A percentile compares a stretch with the other conserved stretches of the same genome.
Evolutionary conservation across 2,329 filamentous ascomycete species (phyloP).

Genomic region (Pseudocercospora cruenta): DNA sequence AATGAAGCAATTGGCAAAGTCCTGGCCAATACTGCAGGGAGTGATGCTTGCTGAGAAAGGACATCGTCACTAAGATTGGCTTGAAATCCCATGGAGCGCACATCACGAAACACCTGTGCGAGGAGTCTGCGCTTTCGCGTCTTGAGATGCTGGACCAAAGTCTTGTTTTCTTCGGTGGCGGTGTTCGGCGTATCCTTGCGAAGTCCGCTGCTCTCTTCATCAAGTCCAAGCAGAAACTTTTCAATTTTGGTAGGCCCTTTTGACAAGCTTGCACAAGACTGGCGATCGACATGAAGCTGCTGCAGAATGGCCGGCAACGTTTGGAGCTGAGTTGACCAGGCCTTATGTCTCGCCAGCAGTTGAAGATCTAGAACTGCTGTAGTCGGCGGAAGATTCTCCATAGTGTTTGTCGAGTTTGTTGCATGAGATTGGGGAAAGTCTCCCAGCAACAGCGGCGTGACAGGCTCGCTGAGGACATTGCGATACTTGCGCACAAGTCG

Average conservation of each 20-base stretch:
- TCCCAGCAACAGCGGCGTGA: slow-evolving; percentile 59
- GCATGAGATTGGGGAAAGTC: slow-evolving; percentile 24
- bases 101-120: slow-evolving; percentile 79
- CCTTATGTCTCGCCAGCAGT: slow-evolving; percentile 12
- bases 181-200: slow-evolving; percentile 79
- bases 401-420: neutral
- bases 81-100: slow-evolving; percentile 87
- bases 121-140: slow-evolving; percentile 86
- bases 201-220: slow-evolving; percentile 70
- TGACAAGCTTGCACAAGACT: neutral
- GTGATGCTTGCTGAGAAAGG: slow-evolving; percentile 72
- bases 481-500: slow-evolving; percentile 90
- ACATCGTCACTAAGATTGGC: slow-evolving; percentile 77
- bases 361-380: neutral
- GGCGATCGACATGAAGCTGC: neutral
- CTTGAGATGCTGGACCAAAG: slow-evolving; percentile 84
- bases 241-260: slow-evolving; percentile 17
- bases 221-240: slow-evolving; percentile 54
- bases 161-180: slow-evolving; percentile 87
- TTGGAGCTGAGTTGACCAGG: slow-evolving; percentile 14
- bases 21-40: slow-evolving; percentile 70
- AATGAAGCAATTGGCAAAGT: slow-evolving; percentile 37
- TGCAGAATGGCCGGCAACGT: neutral
- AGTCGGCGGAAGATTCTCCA: neutral
- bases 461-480: slow-evolving; percentile 73